A percentile compares a stretch with the other conserved stretches of the same genome.
Conservation (phyloP, 495 filamentous ascomycete species). For the Cercophora scortea region DNA sequence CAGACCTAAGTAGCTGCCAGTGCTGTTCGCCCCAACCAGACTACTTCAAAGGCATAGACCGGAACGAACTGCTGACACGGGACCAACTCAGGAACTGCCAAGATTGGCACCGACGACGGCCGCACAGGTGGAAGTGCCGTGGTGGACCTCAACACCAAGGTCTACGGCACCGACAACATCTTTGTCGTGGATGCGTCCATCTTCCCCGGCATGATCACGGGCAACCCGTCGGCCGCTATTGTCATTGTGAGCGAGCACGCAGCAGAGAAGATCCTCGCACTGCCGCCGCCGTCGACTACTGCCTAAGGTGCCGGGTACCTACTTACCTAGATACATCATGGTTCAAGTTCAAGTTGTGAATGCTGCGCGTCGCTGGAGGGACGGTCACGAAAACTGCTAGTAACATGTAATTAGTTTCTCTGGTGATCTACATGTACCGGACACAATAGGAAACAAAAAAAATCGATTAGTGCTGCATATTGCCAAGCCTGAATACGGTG, state of each 20-base stretch:
- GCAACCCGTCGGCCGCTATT: constrained; percentile 51
- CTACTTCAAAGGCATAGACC: neutral
- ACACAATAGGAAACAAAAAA: no score
- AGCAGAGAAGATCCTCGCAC: constrained; percentile 24
- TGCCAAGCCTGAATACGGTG: no score
- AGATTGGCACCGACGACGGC: constrained; percentile 60
- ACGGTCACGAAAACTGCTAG: no score
- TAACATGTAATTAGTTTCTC: no score
- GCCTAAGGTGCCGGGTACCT: no score
- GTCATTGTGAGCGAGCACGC: constrained; percentile 50
- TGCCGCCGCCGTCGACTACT: constrained; percentile 1
- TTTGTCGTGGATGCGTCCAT: constrained; percentile 56
- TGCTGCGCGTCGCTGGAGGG: no score
- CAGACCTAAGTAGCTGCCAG: neutral
- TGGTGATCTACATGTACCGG: no score
- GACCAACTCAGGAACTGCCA: constrained; percentile 28
- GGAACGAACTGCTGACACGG: neutral
- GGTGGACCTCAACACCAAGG: constrained; percentile 59
- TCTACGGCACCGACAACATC: constrained; percentile 64
- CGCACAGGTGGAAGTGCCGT: constrained; percentile 52
- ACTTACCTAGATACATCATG: no score
- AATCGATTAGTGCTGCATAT: no score
- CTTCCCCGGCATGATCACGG: constrained; percentile 50
- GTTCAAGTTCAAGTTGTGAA: no score
- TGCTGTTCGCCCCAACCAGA: neutral